Conservation (phyloP, 2,329 filamentous ascomycete genomes). For the Trichoderma guizhouense region DNA sequence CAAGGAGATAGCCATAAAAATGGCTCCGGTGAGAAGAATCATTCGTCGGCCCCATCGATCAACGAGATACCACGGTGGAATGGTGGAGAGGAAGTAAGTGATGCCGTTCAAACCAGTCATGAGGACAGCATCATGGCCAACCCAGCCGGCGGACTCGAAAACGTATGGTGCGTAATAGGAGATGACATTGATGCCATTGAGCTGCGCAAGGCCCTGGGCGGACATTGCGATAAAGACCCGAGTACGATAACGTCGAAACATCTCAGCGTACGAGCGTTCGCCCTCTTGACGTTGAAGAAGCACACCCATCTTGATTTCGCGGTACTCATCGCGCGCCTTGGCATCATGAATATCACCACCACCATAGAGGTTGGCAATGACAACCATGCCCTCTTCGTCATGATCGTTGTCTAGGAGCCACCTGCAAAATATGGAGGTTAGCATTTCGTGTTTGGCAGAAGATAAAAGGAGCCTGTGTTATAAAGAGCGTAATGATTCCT, state of each 20-base stretch:
- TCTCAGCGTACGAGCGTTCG: conserved; percentile 84
- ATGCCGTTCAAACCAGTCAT: conserved; percentile 96
- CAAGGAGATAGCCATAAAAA: conserved; percentile 84
- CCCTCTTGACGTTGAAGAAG: conserved; percentile 91
- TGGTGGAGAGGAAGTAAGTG: conserved; percentile 85
- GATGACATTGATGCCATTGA: conserved; percentile 99
- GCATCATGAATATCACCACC: conserved; percentile 91
- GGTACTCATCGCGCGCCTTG: conserved; percentile 91
- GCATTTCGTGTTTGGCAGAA: neutral
- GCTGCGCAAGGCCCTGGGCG: conserved; percentile 88
- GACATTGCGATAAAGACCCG: conserved; percentile 99
- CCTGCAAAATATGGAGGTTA: conserved; percentile 42
- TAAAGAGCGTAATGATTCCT: conserved; percentile 20
- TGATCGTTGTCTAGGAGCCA: conserved; percentile 98
- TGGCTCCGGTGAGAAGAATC: conserved; percentile 84
- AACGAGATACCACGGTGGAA: conserved; percentile 96
- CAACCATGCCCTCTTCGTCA: conserved; percentile 96
- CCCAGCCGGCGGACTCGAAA: conserved; percentile 96
- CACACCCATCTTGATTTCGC: conserved; percentile 98
- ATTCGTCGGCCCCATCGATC: conserved; percentile 86
- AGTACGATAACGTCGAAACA: conserved; percentile 90
- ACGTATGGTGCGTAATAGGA: conserved; percentile 97
- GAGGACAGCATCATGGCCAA: conserved; percentile 81
- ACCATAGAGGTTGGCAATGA: conserved; percentile 96
- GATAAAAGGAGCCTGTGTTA: neutral